Percentiles rank a stretch among this genome's conserved stretches.
Conservation (phyloP, 148 eudicot species). For the Heliosperma pusillum region DNA sequence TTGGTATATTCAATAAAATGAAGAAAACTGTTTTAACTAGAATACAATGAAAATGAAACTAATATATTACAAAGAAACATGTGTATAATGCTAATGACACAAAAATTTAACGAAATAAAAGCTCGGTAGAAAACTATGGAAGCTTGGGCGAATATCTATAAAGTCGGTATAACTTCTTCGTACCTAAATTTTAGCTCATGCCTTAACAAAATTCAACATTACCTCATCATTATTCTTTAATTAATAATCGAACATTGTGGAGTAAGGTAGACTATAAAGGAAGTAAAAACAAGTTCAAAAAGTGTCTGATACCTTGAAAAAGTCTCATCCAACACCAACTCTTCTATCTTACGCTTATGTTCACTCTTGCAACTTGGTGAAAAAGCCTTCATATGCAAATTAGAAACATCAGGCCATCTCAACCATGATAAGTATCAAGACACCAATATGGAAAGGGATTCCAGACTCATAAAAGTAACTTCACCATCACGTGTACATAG, state of each 20-base stretch:
- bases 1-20: no score
- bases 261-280: background rate
- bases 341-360: constrained; percentile 52
- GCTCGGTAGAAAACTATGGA: background rate
- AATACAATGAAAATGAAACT: no score
- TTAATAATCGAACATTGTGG: background rate
- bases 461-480: background rate
- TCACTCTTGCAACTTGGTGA: constrained; percentile 41
- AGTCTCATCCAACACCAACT: constrained; percentile 60
- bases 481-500: background rate
- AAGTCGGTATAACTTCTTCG: background rate
- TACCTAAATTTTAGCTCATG: background rate
- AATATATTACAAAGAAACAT: no score
- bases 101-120: background rate
- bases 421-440: background rate
- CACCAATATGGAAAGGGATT: background rate
- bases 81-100: background rate
- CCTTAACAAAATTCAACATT: background rate
- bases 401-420: constrained; percentile 3
- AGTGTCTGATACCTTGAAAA: constrained; percentile 61
- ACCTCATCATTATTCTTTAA: background rate
- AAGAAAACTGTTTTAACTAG: no score
- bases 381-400: constrained; percentile 24
- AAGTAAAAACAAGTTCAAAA: background rate
- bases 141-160: background rate